phyloP scores from a whole-genome alignment of 306 rosid species.

The Lithocarpus polystachyus region DNA sequence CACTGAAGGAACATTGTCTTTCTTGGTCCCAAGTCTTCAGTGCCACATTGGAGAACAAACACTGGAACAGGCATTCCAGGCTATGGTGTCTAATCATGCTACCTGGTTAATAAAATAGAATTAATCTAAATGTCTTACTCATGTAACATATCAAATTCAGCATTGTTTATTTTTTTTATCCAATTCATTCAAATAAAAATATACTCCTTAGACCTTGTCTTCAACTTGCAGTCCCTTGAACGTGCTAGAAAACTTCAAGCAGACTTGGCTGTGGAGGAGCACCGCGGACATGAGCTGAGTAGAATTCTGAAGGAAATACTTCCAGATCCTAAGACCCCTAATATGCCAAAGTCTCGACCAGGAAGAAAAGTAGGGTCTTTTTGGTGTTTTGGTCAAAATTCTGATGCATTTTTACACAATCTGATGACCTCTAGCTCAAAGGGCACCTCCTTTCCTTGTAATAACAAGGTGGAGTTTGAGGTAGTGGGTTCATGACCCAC shows the following conservation, averaged over 20 bases:
- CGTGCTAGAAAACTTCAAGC: constrained; percentile 76
- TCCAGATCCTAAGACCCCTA: constrained; percentile 75
- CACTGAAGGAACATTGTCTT: background rate
- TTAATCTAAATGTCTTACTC: background rate
- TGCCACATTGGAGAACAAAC: background rate
- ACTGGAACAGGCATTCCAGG: too few relatives aligned
- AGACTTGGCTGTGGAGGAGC: constrained; percentile 90
- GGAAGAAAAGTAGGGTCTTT: constrained; percentile 58
- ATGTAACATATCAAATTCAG: background rate
- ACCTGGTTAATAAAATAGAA: background rate
- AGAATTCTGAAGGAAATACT: constrained; percentile 87
- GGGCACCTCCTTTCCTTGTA: too few relatives aligned
- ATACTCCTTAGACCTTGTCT: constrained; percentile 16
- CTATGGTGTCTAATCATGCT: background rate
- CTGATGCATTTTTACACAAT: constrained; percentile 7
- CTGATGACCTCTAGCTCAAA: too few relatives aligned
- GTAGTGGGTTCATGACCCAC: too few relatives aligned
- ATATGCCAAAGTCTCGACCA: constrained; percentile 55
- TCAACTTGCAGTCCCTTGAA: constrained; percentile 68
- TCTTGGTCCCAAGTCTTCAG: background rate
- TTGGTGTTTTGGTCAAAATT: background rate
- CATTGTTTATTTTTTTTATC: background rate
- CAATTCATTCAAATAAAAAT: constrained; percentile 10
- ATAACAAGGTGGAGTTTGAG: too few relatives aligned
- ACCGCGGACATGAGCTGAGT: constrained; percentile 73